Conservation (phyloP, 1,284 basidiomycete species). For the Mrakiaceae sp. region DNA sequence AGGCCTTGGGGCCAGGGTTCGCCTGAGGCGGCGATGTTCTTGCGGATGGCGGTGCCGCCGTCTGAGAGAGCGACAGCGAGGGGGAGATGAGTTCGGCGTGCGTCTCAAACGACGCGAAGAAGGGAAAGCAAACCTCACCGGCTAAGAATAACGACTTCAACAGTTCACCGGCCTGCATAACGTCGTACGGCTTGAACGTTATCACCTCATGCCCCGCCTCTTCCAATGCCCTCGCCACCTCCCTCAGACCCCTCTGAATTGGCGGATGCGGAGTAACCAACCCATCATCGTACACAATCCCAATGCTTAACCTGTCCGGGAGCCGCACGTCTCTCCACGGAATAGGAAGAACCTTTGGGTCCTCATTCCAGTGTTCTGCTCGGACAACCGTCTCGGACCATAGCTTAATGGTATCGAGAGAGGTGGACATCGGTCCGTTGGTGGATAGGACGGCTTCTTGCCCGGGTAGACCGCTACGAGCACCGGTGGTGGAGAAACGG, state of each 20-base stretch:
- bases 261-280: slow-evolving; percentile 58
- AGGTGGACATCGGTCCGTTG: slow-evolving; percentile 55
- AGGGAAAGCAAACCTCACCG: background rate
- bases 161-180: too few relatives aligned
- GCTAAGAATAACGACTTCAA: background rate
- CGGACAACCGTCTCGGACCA: slow-evolving; percentile 46
- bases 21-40: too few relatives aligned
- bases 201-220: slow-evolving; percentile 52
- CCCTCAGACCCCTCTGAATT: slow-evolving; percentile 51
- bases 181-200: background rate
- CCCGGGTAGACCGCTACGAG: slow-evolving; percentile 51
- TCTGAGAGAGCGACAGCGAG: too few relatives aligned
- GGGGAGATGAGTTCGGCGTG: slow-evolving; percentile 16
- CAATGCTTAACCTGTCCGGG: slow-evolving; percentile 47
- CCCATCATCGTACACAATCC: slow-evolving; percentile 45
- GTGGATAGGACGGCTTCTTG: slow-evolving; percentile 60
- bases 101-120: slow-evolving; percentile 12
- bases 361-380: slow-evolving; percentile 54
- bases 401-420: slow-evolving; percentile 47
- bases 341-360: slow-evolving; percentile 52
- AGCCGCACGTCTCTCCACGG: slow-evolving; percentile 54
- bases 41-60: too few relatives aligned
- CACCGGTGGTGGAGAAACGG: slow-evolving; percentile 57
- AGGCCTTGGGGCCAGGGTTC: too few relatives aligned
- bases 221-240: slow-evolving; percentile 47